Evolutionary conservation across 129 eudicot genomes (phyloP), one percentile per base, ranked within the genome.

Genomic region (Glebionis coronaria): DNA sequence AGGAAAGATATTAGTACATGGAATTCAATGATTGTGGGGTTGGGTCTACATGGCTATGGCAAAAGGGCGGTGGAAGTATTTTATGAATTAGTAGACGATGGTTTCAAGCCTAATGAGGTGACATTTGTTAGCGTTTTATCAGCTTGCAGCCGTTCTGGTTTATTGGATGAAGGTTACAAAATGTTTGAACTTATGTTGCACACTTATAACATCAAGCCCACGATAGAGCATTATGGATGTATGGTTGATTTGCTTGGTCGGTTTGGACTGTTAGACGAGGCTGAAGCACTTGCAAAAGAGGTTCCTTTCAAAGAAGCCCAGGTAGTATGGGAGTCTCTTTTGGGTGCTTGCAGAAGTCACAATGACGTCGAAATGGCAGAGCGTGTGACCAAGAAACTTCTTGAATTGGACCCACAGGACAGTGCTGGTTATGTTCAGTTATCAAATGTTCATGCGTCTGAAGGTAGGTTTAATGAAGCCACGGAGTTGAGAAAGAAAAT

Each of bases 211-310:
- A 83, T 79, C 31, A 45, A 76, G 68, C 84, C 84, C 2, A 79
- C 65, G 3, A 51, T 71, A 9, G 81, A 67, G 70, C 87, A 82
- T 74, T 78, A 78, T 27, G 83, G 83, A 12, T 82, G 83, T 44
- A 74, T 82, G 78, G 87, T 82, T 3, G 87, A 82, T 40, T 72
- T 83, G 55, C 74, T 83, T 56, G 84, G 88, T 50, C 79, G 79
- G 53, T 73, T 65, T 31, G 88, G 88, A 13, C 51, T 76, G 79
- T 60, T 83, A 46, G 57, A 71, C 13, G 82, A 79, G 77, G 88
- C 82, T 31, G 73, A 79, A 66, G 62, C 35, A 44, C 67, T 83
- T 65, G 79, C 82, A 0, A 68, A 38, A n/a, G 56, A 71, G 44
- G 71, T 76, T 62, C 67, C 78, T 3, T 29, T 49, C 15, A 35